A percentile compares a stretch with the other conserved stretches of the same genome.
These are phyloP conservation scores for Lupinus albus DNA, from an alignment of 306 rosid genomes.

Conservation along the genomic window DNA sequence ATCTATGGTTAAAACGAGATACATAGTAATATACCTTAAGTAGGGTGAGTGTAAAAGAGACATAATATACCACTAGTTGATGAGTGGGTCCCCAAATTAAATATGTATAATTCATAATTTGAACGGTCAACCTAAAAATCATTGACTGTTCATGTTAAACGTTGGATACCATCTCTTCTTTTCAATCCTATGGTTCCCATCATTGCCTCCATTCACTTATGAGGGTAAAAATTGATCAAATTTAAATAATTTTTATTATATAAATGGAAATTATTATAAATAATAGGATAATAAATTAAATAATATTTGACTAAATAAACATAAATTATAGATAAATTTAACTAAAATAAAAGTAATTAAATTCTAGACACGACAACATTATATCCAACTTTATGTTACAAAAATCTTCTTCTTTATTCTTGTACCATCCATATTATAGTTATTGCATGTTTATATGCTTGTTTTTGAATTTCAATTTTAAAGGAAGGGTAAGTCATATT, in stretches of 20 bases:
- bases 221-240: too few relatives aligned
- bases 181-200: conserved; percentile 12
- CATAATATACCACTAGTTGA: conserved; percentile 27
- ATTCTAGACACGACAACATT: too few relatives aligned
- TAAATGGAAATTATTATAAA: too few relatives aligned
- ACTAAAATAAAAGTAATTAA: too few relatives aligned
- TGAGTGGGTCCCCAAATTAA: conserved; percentile 45
- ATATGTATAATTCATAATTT: conserved; percentile 47
- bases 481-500: not conserved
- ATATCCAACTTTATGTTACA: too few relatives aligned
- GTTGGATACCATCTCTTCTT: conserved; percentile 57
- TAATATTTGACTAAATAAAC: too few relatives aligned
- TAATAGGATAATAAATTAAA: too few relatives aligned
- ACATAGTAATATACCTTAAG: conserved; percentile 41
- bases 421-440: not conserved
- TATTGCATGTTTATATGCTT: not conserved
- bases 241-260: too few relatives aligned
- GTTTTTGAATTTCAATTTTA: conserved; percentile 12
- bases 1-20: conserved; percentile 40
- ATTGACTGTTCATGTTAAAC: conserved; percentile 55
- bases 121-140: conserved; percentile 80
- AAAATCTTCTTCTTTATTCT: conserved; percentile 17
- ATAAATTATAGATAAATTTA: too few relatives aligned
- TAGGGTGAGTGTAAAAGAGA: conserved; percentile 35
- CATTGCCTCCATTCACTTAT: not conserved